A percentile compares a stretch with the other conserved stretches of the same genome.
These are phyloP conservation scores for Microcos paniculata DNA, from an alignment of 345 rosid species.

Conservation along the genomic window DNA sequence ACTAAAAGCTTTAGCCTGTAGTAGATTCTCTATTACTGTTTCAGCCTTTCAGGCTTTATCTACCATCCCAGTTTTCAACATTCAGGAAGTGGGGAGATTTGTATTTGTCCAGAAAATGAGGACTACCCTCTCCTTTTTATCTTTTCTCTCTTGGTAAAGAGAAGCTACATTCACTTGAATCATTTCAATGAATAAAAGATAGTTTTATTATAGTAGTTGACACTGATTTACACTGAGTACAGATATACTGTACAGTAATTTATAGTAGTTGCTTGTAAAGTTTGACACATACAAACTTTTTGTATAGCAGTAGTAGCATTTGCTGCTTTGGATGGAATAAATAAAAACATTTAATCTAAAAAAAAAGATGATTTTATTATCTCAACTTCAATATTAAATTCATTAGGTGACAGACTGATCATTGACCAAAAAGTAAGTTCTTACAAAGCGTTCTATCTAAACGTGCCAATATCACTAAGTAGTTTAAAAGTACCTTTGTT, in stretches of 20 bases:
- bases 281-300: too few species aligned
- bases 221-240: too few species aligned
- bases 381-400: neutral
- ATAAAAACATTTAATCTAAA: too few species aligned
- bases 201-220: neutral
- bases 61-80: neutral
- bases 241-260: too few species aligned
- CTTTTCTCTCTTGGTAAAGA: neutral
- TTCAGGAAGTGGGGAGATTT: neutral
- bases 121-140: constrained; percentile 1
- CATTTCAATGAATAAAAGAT: constrained; percentile 1
- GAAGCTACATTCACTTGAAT: neutral
- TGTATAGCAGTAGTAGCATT: too few species aligned
- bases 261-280: too few species aligned
- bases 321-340: too few species aligned
- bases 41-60: constrained; percentile 15
- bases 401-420: neutral
- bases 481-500: neutral
- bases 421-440: neutral
- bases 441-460: neutral
- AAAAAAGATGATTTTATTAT: neutral
- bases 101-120: constrained; percentile 7
- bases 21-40: constrained; percentile 17
- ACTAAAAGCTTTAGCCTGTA: constrained; percentile 1
- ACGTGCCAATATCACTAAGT: neutral